phyloP scores from a whole-genome alignment of 306 rosid species.

The Pterocarpus santalinus region DNA sequence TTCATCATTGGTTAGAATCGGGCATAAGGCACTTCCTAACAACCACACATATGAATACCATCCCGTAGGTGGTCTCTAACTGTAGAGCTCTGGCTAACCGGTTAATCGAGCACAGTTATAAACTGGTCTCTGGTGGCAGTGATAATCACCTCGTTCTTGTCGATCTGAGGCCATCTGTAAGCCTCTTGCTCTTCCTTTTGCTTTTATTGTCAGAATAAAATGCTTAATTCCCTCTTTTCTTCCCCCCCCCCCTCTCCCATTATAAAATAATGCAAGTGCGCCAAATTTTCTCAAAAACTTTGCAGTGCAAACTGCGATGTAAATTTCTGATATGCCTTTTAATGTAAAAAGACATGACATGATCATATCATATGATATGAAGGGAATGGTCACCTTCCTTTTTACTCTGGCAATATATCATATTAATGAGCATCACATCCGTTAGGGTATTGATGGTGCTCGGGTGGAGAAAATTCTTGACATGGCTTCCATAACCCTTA shows the following conservation, averaged over 20 bases:
- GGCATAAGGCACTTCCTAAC: constrained; percentile 36
- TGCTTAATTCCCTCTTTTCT: neutral
- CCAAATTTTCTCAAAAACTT: constrained; percentile 30
- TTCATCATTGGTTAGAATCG: constrained; percentile 22
- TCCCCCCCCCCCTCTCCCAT: neutral
- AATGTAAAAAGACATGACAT: constrained; percentile 6
- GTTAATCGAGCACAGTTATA: constrained; percentile 73
- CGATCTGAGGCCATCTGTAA: constrained; percentile 91
- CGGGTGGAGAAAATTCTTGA: constrained; percentile 96
- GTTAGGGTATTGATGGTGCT: constrained; percentile 93
- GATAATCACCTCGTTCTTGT: constrained; percentile 95
- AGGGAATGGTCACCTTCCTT: neutral
- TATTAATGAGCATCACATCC: constrained; percentile 38
- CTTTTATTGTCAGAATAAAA: neutral
- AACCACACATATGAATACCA: neutral
- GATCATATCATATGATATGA: constrained; percentile 9
- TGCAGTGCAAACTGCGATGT: neutral
- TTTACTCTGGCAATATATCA: constrained; percentile 13
- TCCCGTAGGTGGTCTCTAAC: constrained; percentile 83
- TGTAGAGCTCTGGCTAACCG: constrained; percentile 84
- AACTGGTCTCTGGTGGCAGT: constrained; percentile 94
- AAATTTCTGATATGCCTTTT: constrained; percentile 23
- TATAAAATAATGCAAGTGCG: neutral
- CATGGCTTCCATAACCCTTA: constrained; percentile 90
- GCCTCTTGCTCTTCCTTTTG: constrained; percentile 40